Percentiles rank a stretch among this genome's conserved stretches.
These are phyloP conservation scores for Diaporthe australafricana DNA, from an alignment of 2,329 filamentous ascomycete genomes.

Conservation along the genomic window DNA sequence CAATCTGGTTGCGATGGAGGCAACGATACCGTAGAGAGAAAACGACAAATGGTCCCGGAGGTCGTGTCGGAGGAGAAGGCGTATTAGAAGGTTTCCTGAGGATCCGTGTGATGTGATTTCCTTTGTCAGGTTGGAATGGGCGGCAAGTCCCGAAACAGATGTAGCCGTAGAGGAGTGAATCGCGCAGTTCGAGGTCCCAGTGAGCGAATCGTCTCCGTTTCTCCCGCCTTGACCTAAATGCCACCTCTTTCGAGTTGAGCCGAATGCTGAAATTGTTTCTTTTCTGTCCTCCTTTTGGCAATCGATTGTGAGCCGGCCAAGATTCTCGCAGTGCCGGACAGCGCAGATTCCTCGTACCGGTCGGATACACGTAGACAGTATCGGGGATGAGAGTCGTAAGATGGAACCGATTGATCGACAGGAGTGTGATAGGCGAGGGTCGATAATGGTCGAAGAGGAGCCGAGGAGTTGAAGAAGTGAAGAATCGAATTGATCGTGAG, in stretches of 20 bases:
- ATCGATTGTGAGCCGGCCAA: slow-evolving; percentile 10
- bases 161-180: slow-evolving; percentile 4
- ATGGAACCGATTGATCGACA: slow-evolving; percentile 15
- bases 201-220: slow-evolving; percentile 7
- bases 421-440: slow-evolving; percentile 19
- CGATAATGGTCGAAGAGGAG: slow-evolving; percentile 14
- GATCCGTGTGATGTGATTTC: slow-evolving; percentile 2
- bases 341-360: slow-evolving; percentile 27
- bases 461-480: slow-evolving; percentile 2
- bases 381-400: slow-evolving; percentile 16
- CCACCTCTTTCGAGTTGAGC: slow-evolving; percentile 9
- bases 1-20: background rate
- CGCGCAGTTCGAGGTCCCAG: slow-evolving; percentile 14
- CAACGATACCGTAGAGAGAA: background rate
- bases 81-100: slow-evolving; percentile 2
- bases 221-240: slow-evolving; percentile 5
- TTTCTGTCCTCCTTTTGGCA: slow-evolving; percentile 4
- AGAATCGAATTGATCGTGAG: slow-evolving; percentile 20
- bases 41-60: background rate
- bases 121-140: background rate
- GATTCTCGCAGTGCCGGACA: slow-evolving; percentile 33
- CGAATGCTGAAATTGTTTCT: background rate
- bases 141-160: slow-evolving; percentile 13
- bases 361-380: slow-evolving; percentile 5
- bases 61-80: background rate